Percentiles rank a stretch among this genome's conserved stretches.
Evolutionary conservation across 1,284 basidiomycete species (phyloP).

Genomic region (Ustilago crameri): DNA sequence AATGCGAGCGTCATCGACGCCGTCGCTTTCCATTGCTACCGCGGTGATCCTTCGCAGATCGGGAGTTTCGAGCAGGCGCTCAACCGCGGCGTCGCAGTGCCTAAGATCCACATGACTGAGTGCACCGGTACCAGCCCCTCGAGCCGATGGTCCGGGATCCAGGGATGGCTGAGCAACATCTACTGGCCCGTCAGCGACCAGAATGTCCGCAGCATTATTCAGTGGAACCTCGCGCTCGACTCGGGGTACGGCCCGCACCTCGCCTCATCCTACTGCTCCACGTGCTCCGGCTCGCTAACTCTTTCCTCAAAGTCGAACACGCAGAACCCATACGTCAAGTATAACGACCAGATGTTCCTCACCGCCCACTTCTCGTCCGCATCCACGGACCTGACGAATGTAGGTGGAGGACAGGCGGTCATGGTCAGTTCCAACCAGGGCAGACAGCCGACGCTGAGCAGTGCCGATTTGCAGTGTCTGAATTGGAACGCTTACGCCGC

Average conservation of each 20-base stretch:
- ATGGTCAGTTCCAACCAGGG: conserved; percentile 19
- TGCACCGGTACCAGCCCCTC: conserved; percentile 44
- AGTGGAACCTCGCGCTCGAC: conserved; percentile 58
- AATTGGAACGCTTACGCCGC: conserved; percentile 46
- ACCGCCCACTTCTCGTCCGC: conserved; percentile 47
- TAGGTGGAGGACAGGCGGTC: conserved; percentile 47
- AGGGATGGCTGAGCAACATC: conserved; percentile 48
- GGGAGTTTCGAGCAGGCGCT: conserved; percentile 19
- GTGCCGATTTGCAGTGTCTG: conserved; percentile 30
- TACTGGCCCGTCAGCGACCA: conserved; percentile 45
- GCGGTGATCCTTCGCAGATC: conserved; percentile 43
- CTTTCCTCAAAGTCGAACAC: conserved; percentile 33
- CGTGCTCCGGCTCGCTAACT: conserved; percentile 46
- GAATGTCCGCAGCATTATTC: conserved; percentile 29
- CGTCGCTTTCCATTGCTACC: conserved; percentile 59
- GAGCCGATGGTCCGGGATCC: conserved; percentile 29
- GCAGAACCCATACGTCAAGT: conserved; percentile 25
- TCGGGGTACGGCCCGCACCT: conserved; percentile 44
- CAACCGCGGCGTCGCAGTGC: conserved; percentile 5
- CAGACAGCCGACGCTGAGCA: conserved; percentile 11
- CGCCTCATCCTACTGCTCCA: conserved; percentile 31
- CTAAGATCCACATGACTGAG: conserved; percentile 53
- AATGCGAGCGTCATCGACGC: conserved; percentile 47
- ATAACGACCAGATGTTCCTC: conserved; percentile 47
- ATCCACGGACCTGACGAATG: conserved; percentile 34